Percentiles rank a stretch among this genome's conserved stretches.
These are phyloP conservation scores for Cutaneotrichosporon arboriforme DNA, from an alignment of 1,284 basidiomycete genomes.

Conservation along the genomic window DNA sequence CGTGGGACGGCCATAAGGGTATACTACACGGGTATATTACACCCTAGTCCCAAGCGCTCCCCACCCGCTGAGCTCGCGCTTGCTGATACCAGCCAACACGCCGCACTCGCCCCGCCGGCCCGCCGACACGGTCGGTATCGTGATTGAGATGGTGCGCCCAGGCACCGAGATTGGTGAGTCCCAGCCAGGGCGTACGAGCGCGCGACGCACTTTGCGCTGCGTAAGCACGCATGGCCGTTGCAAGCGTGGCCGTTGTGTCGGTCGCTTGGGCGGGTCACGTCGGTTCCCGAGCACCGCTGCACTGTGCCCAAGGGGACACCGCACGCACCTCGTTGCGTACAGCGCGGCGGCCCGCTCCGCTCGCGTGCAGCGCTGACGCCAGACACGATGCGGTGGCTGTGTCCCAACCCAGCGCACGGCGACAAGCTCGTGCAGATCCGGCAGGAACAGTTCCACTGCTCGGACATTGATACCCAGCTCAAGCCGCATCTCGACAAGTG, in stretches of 20 bases:
- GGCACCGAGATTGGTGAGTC: slow-evolving; percentile 49
- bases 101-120: slow-evolving; percentile 93
- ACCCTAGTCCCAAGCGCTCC: no score
- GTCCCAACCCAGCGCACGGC: slow-evolving; percentile 61
- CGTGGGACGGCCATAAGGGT: background rate
- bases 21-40: background rate
- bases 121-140: slow-evolving; percentile 86
- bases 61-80: no score
- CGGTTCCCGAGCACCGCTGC: no score
- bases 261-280: no score
- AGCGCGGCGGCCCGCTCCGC: no score
- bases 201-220: no score
- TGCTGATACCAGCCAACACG: slow-evolving; percentile 63
- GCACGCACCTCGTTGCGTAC: no score
- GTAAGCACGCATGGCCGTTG: no score
- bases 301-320: no score
- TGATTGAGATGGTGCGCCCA: slow-evolving; percentile 84
- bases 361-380: slow-evolving; percentile 2
- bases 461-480: slow-evolving; percentile 86
- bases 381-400: slow-evolving; percentile 96
- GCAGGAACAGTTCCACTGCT: slow-evolving; percentile 81
- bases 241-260: no score
- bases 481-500: slow-evolving; percentile 84
- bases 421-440: slow-evolving; percentile 71
- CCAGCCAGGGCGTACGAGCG: no score